Percentiles rank a stretch among this genome's conserved stretches.
phyloP scores from a whole-genome alignment of 2,329 filamentous ascomycete species.

The Xylaria sp. region DNA sequence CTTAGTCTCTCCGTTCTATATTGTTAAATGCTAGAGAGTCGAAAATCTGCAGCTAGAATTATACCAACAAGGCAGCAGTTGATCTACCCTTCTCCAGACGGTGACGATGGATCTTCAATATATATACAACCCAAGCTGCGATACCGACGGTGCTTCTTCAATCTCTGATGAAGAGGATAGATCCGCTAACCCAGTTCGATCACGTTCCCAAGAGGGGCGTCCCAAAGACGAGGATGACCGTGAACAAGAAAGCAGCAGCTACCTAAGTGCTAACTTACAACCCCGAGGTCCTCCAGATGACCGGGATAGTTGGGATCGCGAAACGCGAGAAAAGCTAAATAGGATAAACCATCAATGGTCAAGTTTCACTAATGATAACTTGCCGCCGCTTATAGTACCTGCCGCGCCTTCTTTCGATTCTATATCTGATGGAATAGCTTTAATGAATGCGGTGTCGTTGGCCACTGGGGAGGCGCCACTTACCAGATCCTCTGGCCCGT shows the following conservation, averaged over 20 bases:
- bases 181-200: conserved; percentile 55
- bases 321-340: conserved; percentile 55
- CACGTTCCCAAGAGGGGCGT: conserved; percentile 69
- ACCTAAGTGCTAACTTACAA: conserved; percentile 45
- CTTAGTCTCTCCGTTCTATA: too few species aligned
- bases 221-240: conserved; percentile 57
- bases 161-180: conserved; percentile 68
- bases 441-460: conserved; percentile 44
- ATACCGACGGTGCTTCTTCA: too few species aligned
- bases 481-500: conserved; percentile 56
- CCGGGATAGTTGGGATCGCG: conserved; percentile 50
- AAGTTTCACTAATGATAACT: conserved; percentile 56
- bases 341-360: conserved; percentile 57
- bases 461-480: conserved; percentile 56
- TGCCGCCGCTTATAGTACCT: conserved; percentile 62
- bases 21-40: too few species aligned
- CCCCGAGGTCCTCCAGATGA: conserved; percentile 57
- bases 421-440: conserved; percentile 54
- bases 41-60: too few species aligned
- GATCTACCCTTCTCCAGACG: too few species aligned
- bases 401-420: conserved; percentile 65
- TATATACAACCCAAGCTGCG: too few species aligned
- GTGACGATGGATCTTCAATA: too few species aligned
- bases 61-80: too few species aligned
- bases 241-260: conserved; percentile 44